These are phyloP conservation scores for Penicillium angulare DNA, from an alignment of 495 filamentous ascomycete species.

Conservation along the genomic window DNA sequence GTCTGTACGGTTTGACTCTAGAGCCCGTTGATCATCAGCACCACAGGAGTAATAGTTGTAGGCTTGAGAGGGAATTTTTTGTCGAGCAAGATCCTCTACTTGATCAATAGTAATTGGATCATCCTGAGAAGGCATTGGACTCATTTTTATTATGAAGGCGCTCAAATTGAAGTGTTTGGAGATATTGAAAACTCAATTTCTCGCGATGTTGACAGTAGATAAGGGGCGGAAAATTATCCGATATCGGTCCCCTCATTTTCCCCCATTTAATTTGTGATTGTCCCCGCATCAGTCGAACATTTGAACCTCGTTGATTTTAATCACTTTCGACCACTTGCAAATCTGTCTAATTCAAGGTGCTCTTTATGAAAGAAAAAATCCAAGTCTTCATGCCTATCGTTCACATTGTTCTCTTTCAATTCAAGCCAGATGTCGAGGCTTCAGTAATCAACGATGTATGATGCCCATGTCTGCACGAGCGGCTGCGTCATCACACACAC, in stretches of 20 bases:
- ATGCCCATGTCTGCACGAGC: too few species aligned
- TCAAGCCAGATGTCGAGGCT: conserved; percentile 45
- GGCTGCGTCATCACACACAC: not conserved
- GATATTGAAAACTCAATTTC: too few species aligned
- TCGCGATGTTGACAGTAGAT: too few species aligned
- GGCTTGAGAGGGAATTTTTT: conserved; percentile 1
- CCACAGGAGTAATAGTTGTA: conserved; percentile 7
- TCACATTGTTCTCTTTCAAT: conserved; percentile 62
- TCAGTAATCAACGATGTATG: conserved; percentile 51
- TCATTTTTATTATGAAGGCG: not conserved
- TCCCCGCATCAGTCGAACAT: too few species aligned
- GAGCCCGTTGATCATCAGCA: conserved; percentile 2
- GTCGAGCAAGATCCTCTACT: conserved; percentile 3
- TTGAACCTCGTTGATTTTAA: too few species aligned
- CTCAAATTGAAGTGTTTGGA: too few species aligned
- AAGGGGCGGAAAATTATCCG: not conserved
- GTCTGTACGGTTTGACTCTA: conserved; percentile 1
- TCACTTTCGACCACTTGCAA: too few species aligned
- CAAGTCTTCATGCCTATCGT: conserved; percentile 47
- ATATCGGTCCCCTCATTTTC: not conserved
- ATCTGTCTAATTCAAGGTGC: too few species aligned
- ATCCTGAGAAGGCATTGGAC: not conserved
- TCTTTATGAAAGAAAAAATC: not conserved
- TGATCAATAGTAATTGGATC: not conserved
- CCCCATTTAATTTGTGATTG: too few species aligned